These are phyloP conservation scores for Termitomyces sp. DNA, from an alignment of 768 basidiomycete species.

Conservation along the genomic window DNA sequence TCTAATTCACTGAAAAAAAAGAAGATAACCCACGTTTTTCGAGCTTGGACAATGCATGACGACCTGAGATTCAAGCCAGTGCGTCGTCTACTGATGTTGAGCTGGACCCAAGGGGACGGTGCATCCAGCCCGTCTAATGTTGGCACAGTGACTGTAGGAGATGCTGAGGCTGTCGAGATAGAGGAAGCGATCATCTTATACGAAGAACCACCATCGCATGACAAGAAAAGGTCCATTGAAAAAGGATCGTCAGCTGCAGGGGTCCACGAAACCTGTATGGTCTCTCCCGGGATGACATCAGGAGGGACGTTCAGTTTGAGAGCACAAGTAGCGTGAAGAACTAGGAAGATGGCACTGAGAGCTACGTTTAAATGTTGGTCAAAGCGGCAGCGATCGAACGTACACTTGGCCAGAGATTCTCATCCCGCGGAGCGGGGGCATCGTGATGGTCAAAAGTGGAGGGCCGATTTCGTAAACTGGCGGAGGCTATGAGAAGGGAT, in stretches of 20 bases:
- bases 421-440: neutral
- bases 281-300: neutral
- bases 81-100: neutral
- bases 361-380: neutral
- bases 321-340: neutral
- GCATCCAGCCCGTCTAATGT: neutral
- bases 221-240: neutral
- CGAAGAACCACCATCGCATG: neutral
- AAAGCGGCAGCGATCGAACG: neutral
- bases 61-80: neutral
- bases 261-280: neutral
- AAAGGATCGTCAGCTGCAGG: neutral
- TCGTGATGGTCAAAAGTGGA: neutral
- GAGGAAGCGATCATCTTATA: neutral
- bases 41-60: neutral
- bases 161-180: neutral
- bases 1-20: neutral
- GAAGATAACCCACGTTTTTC: neutral
- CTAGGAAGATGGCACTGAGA: neutral
- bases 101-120: neutral
- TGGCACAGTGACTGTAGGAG: neutral
- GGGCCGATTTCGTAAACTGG: neutral
- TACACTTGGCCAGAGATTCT: neutral
- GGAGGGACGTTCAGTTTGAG: neutral
- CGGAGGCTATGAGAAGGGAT: neutral